Evolutionary conservation across 2,329 filamentous ascomycete species (phyloP).

Genomic region (Phaeosphaeria sp.): DNA sequence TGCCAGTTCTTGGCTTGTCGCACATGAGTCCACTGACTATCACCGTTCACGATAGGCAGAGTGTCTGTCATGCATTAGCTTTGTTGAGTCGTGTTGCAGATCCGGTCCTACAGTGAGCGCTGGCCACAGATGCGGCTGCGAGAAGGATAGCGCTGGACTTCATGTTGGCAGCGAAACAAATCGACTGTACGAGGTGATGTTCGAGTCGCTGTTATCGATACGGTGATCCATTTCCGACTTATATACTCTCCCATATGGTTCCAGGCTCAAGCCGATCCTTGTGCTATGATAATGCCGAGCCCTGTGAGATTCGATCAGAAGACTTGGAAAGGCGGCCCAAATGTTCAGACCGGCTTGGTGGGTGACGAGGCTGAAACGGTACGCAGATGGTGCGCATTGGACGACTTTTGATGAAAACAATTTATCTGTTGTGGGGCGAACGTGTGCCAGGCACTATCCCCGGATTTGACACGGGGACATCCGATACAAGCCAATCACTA

Average conservation of each 20-base stretch:
- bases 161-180: not conserved
- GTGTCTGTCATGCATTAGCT: not conserved
- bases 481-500: not conserved
- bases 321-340: not conserved
- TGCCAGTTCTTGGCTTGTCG: slow-evolving; percentile 50
- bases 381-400: not conserved
- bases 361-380: not conserved
- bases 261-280: not conserved
- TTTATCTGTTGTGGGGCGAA: not conserved
- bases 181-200: not conserved
- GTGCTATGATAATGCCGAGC: not conserved
- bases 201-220: not conserved
- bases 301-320: not conserved
- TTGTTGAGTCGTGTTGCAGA: not conserved
- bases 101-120: not conserved
- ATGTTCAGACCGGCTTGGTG: not conserved
- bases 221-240: not conserved
- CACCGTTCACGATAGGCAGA: slow-evolving; percentile 18
- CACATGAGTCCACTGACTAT: slow-evolving; percentile 53
- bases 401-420: not conserved
- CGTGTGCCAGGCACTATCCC: not conserved
- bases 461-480: not conserved
- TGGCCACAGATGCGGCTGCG: not conserved
- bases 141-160: not conserved
- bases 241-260: not conserved